Percentiles rank a stretch among this genome's conserved stretches.
Conservation (phyloP, 257 asterid species). For the Marsdenia floribunda region DNA sequence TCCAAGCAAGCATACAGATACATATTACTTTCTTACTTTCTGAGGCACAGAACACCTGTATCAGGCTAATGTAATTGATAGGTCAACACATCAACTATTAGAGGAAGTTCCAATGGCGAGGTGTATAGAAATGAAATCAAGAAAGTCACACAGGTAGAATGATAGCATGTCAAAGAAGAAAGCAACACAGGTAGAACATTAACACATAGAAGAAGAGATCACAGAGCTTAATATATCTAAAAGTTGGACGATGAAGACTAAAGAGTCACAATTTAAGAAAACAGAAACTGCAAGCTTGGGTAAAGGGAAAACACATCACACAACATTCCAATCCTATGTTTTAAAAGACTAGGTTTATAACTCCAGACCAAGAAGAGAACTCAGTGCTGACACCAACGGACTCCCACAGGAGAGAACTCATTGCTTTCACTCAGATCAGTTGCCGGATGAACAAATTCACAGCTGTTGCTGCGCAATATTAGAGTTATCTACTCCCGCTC, state of each 20-base stretch:
- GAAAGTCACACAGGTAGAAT: neutral
- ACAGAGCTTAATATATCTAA: neutral
- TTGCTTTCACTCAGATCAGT: neutral
- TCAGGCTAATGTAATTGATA: no score
- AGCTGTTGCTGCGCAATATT: neutral
- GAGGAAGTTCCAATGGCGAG: neutral
- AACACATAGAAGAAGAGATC: neutral
- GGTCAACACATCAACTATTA: neutral
- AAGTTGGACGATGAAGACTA: neutral
- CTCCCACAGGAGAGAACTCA: neutral
- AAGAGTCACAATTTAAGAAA: neutral
- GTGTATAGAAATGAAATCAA: slow-evolving; percentile 9
- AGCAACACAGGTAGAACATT: neutral
- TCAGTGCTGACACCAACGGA: neutral
- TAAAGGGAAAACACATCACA: neutral
- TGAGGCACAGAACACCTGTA: neutral
- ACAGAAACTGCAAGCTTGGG: neutral
- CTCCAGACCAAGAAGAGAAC: neutral
- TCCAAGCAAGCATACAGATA: slow-evolving; percentile 1
- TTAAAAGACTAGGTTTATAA: neutral
- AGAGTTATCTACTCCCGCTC: neutral
- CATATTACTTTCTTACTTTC: neutral
- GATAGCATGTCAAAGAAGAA: neutral
- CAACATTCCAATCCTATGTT: neutral
- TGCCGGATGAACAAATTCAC: neutral